Percentiles rank a stretch among this genome's conserved stretches.
These are phyloP conservation scores for Podochytrium sp. DNA, from an alignment of 192 early-diverging fungal genomes.

Conservation along the genomic window DNA sequence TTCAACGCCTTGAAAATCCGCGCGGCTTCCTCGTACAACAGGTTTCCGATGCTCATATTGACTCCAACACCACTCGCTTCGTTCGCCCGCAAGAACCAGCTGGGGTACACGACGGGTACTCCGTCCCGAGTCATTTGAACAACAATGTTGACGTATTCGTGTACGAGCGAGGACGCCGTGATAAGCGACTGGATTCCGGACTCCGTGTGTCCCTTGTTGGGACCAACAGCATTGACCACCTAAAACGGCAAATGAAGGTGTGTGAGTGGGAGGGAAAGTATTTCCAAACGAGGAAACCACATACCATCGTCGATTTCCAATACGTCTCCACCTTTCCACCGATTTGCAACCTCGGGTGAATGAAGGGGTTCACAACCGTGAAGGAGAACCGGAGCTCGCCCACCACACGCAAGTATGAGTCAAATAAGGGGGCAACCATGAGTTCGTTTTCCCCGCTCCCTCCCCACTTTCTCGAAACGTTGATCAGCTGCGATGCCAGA, in stretches of 20 bases:
- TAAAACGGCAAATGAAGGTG: conserved; percentile 16
- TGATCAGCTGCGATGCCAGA: conserved; percentile 68
- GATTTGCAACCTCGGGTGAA: conserved; percentile 85
- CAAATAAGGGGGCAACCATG: conserved; percentile 77
- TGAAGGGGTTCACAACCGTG: conserved; percentile 84
- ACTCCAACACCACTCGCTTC: neutral
- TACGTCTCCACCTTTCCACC: conserved; percentile 97
- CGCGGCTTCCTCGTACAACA: conserved; percentile 74
- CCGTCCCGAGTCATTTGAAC: conserved; percentile 89
- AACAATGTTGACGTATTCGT: conserved; percentile 87
- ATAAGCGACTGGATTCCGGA: conserved; percentile 69
- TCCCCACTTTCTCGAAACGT: conserved; percentile 16
- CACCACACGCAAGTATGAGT: conserved; percentile 88
- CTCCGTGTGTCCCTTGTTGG: conserved; percentile 26
- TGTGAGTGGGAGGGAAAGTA: neutral
- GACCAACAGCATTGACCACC: conserved; percentile 39
- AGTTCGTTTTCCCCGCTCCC: conserved; percentile 35
- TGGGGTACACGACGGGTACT: conserved; percentile 82
- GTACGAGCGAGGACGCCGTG: conserved; percentile 86
- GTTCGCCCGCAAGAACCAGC: conserved; percentile 58
- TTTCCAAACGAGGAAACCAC: neutral
- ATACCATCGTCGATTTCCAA: conserved; percentile 95
- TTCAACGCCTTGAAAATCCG: conserved; percentile 31
- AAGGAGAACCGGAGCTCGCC: conserved; percentile 88
- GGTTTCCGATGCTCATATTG: conserved; percentile 56